phyloP scores from a whole-genome alignment of 305 asterid genomes.

The Fraxinus sp. region DNA sequence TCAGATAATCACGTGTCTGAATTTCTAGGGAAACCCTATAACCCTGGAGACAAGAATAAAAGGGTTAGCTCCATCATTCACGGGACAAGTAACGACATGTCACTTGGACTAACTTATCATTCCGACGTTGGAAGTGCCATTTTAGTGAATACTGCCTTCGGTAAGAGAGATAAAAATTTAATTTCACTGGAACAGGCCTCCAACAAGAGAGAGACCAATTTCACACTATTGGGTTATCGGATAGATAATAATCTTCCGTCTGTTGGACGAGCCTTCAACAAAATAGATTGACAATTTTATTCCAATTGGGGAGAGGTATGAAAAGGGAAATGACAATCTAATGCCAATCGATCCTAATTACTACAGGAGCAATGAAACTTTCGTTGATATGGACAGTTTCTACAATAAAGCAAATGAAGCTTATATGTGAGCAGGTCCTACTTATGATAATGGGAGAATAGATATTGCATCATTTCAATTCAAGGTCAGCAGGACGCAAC shows the following conservation, averaged over 20 bases:
- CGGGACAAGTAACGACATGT: conserved; percentile 25
- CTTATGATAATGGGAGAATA: conserved; percentile 34
- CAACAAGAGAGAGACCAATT: conserved; percentile 29
- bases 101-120: conserved; percentile 34
- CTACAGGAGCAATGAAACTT: conserved; percentile 35
- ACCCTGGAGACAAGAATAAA: conserved; percentile 30
- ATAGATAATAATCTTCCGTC: conserved; percentile 32
- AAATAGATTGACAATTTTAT: conserved; percentile 28
- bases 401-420: conserved; percentile 33
- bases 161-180: conserved; percentile 28
- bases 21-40: conserved; percentile 33
- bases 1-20: conserved; percentile 41
- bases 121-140: conserved; percentile 28
- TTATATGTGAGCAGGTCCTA: conserved; percentile 26
- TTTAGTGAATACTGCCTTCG: conserved; percentile 27
- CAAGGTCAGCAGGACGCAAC: conserved; percentile 32
- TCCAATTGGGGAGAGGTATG: conserved; percentile 21
- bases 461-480: conserved; percentile 12
- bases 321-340: conserved; percentile 33
- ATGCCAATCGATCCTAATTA: conserved; percentile 33
- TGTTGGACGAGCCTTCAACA: conserved; percentile 40
- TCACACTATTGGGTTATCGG: conserved; percentile 35
- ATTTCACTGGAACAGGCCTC: conserved; percentile 39
- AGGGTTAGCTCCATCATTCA: conserved; percentile 27
- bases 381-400: conserved; percentile 32